Base-by-base conservation (phyloP, 139 green algal species). In the Tetradesmus obliquus region DNA sequence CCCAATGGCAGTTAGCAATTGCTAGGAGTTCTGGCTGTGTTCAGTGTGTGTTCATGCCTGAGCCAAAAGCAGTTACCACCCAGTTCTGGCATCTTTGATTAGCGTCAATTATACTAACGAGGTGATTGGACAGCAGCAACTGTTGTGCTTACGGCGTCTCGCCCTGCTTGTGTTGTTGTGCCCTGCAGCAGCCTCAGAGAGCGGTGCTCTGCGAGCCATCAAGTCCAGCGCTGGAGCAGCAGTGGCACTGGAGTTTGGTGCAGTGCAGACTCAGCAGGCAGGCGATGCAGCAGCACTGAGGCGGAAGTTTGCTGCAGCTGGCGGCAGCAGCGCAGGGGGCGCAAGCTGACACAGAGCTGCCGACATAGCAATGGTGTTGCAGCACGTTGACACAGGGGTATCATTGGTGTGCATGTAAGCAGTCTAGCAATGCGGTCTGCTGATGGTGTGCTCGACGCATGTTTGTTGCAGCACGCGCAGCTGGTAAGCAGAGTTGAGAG, bases 251-350 rank as follows among this genome's bases (percentile, higher is more conserved):
- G 62, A 87, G 69, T 91, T 91, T 13, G 92, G 92, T 32, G 79
- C 89, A 13, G 45, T 79, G 22, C 89, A 91, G 32, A 88, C 81
- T 1, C 90, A 88, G 53, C 17, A 62, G 12, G 81, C 81, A 12
- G 87, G 24, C 6, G 89, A 62, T 5, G 82, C 83, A 55, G 89
- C 89, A 45, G 72, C 84, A n/a, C 55, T 92, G 20, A 62, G 89
- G 9, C 71, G 69, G 10, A 92, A 85, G 84, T 88, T 86, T 84
- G 62, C 79, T 24, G 66, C 55, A 19, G 82, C 20, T 32, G 81
- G 81, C 81, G 79, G 66, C 66, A 76, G 66, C 66, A 76, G 66
- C 17, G 66, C 66, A 76, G 24, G 79, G 19, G n/a, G 79, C 3
- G 79, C 32, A 3, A 83, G 79, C 79, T 83, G 79, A 83, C 24